Conservation (phyloP, 2,329 filamentous ascomycete genomes). For the Diaporthe ilicicola region DNA sequence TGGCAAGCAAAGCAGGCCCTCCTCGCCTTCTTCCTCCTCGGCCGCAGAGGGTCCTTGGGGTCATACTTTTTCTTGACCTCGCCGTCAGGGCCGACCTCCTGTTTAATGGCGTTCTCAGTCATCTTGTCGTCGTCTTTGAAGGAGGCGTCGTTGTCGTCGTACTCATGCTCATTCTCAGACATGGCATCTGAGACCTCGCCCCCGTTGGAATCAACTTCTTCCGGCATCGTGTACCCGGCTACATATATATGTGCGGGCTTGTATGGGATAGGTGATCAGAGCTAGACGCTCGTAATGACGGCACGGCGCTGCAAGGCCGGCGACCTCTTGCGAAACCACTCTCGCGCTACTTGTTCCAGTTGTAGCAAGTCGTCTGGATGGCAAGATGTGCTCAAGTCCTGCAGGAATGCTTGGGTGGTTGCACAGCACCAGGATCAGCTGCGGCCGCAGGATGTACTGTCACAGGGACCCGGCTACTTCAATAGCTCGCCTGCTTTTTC, state of each 20-base stretch:
- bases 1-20: constrained; percentile 97
- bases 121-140: constrained; percentile 62
- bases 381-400: constrained; percentile 35
- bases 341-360: constrained; percentile 30
- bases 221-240: constrained; percentile 64
- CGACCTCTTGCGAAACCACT: constrained; percentile 34
- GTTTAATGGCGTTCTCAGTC: constrained; percentile 54
- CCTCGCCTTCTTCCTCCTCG: constrained; percentile 93
- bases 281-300: constrained; percentile 38
- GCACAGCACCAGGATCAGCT: constrained; percentile 39
- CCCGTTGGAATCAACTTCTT: constrained; percentile 61
- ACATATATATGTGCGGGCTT: constrained; percentile 52
- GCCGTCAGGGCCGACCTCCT: constrained; percentile 54
- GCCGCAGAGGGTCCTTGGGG: constrained; percentile 89
- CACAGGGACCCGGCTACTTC: constrained; percentile 32
- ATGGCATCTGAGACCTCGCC: constrained; percentile 65
- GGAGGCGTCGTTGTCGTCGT: constrained; percentile 54
- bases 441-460: constrained; percentile 39
- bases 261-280: constrained; percentile 25
- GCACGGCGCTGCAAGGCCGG: constrained; percentile 45
- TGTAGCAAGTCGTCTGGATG: constrained; percentile 31
- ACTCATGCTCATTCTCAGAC: constrained; percentile 68
- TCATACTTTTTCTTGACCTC: constrained; percentile 74
- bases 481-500: constrained; percentile 25
- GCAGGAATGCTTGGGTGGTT: constrained; percentile 42